Evolutionary conservation across 306 rosid genomes (phyloP), one percentile per base, ranked within the genome.

Genomic region (Cicer bijugum): DNA sequence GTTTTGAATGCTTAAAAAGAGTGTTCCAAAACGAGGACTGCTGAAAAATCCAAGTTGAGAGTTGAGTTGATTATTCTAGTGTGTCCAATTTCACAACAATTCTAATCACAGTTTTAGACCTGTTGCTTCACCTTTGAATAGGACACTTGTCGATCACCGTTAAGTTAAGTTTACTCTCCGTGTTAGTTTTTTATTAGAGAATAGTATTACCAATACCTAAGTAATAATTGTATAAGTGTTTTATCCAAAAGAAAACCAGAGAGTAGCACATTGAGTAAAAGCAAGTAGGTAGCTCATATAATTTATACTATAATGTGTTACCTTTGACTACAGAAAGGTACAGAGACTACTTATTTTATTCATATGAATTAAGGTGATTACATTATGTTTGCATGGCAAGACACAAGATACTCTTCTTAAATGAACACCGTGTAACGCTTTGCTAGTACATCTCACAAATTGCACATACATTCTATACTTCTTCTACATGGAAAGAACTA

Each of bases 391-490:
- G 33, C 80, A 28, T 14, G 50, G 28, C 11, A 65, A 33, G 43
- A 12, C 39, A 45, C 5, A 68, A 42, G 51, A 64, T 40, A 64
- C 37, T 42, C 67, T 50, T 35, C 66, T 20, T 15, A 20, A 65
- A 65, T 7, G 56, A 73, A 73, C 17, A 52, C 44, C 8, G 19
- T 17, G 23, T 42, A 63, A 45, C 38, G 72, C 46, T 57, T 40
- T 46, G 59, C 51, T 35, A 48, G 43, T 69, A 78, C 69, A 35
- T 58, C 63, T 77, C 73, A 12, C 57, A 74, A 44, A 64, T 71
- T 70, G 64, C 43, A 80, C 9, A 53, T 1, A 62, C 20, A 75
- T 50, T 20, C 69, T 10, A 48, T 45, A 57, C 61, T 66, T 39
- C 20, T 40, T 72, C 62, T 51, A 28, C 71, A 45, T 42, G 65